Evolutionary conservation across 306 rosid genomes (phyloP).

Genomic region (Corylus avellana): DNA sequence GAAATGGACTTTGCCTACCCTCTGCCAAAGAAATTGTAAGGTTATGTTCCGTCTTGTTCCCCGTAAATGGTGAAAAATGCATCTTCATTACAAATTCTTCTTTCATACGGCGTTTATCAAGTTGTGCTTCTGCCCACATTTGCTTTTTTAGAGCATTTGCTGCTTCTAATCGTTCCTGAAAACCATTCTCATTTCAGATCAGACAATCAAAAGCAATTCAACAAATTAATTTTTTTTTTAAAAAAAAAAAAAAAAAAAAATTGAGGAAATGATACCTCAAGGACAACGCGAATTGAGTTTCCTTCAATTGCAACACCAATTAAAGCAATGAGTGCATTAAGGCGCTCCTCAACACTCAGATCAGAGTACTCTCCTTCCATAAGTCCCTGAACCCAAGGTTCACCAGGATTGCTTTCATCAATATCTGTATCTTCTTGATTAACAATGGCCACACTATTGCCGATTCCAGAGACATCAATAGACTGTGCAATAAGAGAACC

Average conservation of each 20-base stretch:
- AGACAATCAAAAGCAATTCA: slow-evolving; percentile 5
- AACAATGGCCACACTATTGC: slow-evolving; percentile 28
- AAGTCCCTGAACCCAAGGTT: slow-evolving; percentile 80
- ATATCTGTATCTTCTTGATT: slow-evolving; percentile 43
- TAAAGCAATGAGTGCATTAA: slow-evolving; percentile 63
- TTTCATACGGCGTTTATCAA: slow-evolving; percentile 66
- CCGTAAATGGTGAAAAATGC: slow-evolving; percentile 27
- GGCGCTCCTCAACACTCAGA: slow-evolving; percentile 82
- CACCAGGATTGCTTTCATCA: slow-evolving; percentile 61
- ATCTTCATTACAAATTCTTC: slow-evolving; percentile 51
- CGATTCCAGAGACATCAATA: slow-evolving; percentile 31
- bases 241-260: background rate
- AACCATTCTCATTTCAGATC: slow-evolving; percentile 17
- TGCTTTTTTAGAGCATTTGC: slow-evolving; percentile 78
- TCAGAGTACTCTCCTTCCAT: slow-evolving; percentile 74
- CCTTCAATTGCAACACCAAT: slow-evolving; percentile 70
- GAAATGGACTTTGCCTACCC: slow-evolving; percentile 41
- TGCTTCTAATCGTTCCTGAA: slow-evolving; percentile 84
- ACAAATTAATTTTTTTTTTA: background rate
- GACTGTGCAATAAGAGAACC: slow-evolving; percentile 21
- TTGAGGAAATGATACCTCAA: slow-evolving; percentile 54
- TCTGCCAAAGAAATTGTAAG: slow-evolving; percentile 32
- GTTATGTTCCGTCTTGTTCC: slow-evolving; percentile 45
- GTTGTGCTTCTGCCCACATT: slow-evolving; percentile 71
- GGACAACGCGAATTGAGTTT: slow-evolving; percentile 57